These are phyloP conservation scores for Pseudofabraea citricarpa DNA, from an alignment of 2,329 filamentous ascomycete genomes.

Conservation along the genomic window DNA sequence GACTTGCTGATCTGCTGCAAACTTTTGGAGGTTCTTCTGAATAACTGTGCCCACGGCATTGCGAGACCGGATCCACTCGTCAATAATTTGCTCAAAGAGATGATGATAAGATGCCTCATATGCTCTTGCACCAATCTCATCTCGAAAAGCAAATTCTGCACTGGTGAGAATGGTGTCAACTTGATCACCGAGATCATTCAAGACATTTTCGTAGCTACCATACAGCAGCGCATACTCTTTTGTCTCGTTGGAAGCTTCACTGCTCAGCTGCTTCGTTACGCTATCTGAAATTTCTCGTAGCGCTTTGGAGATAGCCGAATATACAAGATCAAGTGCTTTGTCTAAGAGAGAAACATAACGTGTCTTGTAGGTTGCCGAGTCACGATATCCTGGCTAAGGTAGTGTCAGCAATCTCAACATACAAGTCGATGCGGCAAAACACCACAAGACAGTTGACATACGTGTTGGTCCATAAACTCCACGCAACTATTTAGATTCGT, in stretches of 20 bases:
- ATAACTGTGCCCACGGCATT: constrained; percentile 51
- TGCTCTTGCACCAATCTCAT: not conserved
- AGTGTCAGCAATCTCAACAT: constrained; percentile 4
- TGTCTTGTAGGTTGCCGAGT: constrained; percentile 82
- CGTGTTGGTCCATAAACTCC: constrained; percentile 85
- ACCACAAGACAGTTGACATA: constrained; percentile 36
- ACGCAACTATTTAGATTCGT: constrained; percentile 85
- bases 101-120: constrained; percentile 44
- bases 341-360: constrained; percentile 78
- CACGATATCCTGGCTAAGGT: constrained; percentile 70
- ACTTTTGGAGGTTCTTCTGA: constrained; percentile 51
- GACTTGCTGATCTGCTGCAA: constrained; percentile 22
- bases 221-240: constrained; percentile 68
- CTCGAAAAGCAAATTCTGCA: constrained; percentile 41
- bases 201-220: constrained; percentile 57
- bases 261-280: not conserved
- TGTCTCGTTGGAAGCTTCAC: constrained; percentile 46
- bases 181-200: constrained; percentile 52
- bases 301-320: constrained; percentile 11
- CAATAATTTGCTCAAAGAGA: constrained; percentile 46
- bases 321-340: constrained; percentile 57
- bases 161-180: constrained; percentile 49
- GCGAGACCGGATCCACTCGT: constrained; percentile 35
- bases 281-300: constrained; percentile 2
- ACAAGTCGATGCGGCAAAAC: constrained; percentile 2